Evolutionary conservation across 306 rosid species (phyloP).

Genomic region (Begonia loranthoides): DNA sequence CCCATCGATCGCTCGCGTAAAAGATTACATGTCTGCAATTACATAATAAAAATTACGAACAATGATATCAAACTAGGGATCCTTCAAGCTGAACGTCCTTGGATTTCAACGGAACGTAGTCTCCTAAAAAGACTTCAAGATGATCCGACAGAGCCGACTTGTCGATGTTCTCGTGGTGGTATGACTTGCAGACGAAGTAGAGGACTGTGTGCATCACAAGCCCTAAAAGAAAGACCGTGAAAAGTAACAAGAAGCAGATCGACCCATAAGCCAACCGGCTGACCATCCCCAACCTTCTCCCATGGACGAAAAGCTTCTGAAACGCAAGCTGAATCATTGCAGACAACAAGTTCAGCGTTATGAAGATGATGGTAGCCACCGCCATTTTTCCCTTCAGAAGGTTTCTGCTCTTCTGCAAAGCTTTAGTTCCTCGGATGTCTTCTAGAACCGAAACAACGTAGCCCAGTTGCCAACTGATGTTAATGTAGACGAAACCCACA

Average conservation of each 20-base stretch:
- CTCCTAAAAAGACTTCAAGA: conserved; percentile 17
- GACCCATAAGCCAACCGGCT: no score
- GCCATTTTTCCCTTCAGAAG: conserved; percentile 11
- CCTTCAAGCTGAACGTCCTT: conserved; percentile 8
- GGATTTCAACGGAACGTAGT: conserved; percentile 8
- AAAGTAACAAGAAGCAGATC: no score
- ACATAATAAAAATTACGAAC: no score
- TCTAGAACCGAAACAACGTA: conserved; percentile 17
- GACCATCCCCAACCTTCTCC: not conserved
- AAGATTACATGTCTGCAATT: no score
- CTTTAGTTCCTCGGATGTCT: conserved; percentile 9
- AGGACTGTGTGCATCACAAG: conserved; percentile 11
- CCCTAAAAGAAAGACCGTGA: no score
- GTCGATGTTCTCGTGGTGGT: conserved; percentile 23
- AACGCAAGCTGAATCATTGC: not conserved
- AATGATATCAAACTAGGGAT: not conserved
- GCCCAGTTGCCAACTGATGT: conserved; percentile 13
- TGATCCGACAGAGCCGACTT: conserved; percentile 9
- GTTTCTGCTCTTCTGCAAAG: conserved; percentile 10
- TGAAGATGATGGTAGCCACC: not conserved
- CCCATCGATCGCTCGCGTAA: no score
- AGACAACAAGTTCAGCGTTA: not conserved
- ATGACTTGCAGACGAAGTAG: conserved; percentile 21
- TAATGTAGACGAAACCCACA: conserved; percentile 6
- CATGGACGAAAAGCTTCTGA: conserved; percentile 5